Percentiles rank a stretch among this genome's conserved stretches.
Conservation (phyloP, 169 alveolate species). For the Eimeria sp. region DNA sequence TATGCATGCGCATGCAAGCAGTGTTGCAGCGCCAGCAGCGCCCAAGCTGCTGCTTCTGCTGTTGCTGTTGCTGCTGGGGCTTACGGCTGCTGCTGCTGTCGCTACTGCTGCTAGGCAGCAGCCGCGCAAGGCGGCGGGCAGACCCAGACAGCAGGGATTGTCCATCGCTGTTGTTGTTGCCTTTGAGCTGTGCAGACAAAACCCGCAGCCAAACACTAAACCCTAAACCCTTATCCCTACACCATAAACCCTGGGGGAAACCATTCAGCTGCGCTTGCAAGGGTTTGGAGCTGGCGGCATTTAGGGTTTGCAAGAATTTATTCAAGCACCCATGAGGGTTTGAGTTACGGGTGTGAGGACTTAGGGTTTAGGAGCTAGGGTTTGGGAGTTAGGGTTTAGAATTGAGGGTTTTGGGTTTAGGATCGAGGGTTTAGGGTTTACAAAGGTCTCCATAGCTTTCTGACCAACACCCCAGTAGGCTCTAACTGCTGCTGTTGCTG, state of each 20-base stretch:
- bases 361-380: no score
- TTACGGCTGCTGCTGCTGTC: slow-evolving; percentile 19
- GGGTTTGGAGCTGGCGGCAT: no score
- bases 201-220: neutral
- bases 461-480: neutral
- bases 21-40: neutral
- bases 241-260: no score
- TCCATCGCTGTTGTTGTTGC: neutral
- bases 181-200: neutral
- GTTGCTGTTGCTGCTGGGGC: neutral
- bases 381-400: neutral
- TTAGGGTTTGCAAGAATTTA: no score
- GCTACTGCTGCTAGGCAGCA: neutral
- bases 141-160: neutral
- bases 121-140: neutral
- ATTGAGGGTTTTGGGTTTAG: no score
- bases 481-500: slow-evolving; percentile 4
- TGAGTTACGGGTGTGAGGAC: no score
- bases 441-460: neutral
- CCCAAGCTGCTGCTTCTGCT: neutral
- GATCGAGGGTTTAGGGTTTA: neutral
- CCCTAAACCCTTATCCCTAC: neutral
- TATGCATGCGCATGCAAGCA: neutral
- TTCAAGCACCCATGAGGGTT: no score
- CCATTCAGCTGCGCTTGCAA: no score